Evolutionary conservation across 768 basidiomycete genomes (phyloP).

Genomic region (Nidularia pulvinata): DNA sequence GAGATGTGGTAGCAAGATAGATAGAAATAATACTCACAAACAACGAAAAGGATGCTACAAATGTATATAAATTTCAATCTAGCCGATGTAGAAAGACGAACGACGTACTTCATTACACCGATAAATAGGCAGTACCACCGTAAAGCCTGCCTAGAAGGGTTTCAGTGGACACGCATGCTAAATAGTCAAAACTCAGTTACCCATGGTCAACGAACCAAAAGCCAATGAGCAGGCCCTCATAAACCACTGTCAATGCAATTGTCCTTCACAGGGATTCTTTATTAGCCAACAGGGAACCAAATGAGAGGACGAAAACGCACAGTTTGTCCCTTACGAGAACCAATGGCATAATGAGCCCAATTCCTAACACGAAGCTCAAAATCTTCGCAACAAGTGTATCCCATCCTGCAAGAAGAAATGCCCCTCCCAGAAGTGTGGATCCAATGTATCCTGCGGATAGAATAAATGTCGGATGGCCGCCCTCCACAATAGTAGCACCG

Average conservation of each 20-base stretch:
- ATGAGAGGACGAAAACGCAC: constrained; percentile 42
- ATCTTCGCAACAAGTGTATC: constrained; percentile 92
- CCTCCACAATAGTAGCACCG: constrained; percentile 76
- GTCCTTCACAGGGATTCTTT: constrained; percentile 52
- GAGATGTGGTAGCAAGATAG: neutral
- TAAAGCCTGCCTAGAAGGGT: constrained; percentile 60
- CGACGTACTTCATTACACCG: constrained; percentile 80
- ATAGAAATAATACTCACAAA: constrained; percentile 59
- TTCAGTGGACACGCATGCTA: neutral
- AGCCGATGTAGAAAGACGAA: neutral
- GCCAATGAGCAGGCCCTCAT: constrained; percentile 86
- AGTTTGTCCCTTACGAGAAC: constrained; percentile 88
- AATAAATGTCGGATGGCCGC: constrained; percentile 71
- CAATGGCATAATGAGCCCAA: constrained; percentile 86
- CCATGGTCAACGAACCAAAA: constrained; percentile 97
- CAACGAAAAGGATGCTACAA: constrained; percentile 76
- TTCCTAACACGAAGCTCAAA: constrained; percentile 86
- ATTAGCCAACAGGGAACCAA: neutral
- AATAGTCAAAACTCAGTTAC: constrained; percentile 37
- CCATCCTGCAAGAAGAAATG: constrained; percentile 84
- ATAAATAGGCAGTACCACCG: constrained; percentile 85
- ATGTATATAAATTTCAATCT: constrained; percentile 3
- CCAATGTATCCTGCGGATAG: constrained; percentile 83
- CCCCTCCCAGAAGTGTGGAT: constrained; percentile 77
- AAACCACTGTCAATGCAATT: constrained; percentile 77